phyloP scores from a whole-genome alignment of 257 asterid genomes.

The Sherardia arvensis region DNA sequence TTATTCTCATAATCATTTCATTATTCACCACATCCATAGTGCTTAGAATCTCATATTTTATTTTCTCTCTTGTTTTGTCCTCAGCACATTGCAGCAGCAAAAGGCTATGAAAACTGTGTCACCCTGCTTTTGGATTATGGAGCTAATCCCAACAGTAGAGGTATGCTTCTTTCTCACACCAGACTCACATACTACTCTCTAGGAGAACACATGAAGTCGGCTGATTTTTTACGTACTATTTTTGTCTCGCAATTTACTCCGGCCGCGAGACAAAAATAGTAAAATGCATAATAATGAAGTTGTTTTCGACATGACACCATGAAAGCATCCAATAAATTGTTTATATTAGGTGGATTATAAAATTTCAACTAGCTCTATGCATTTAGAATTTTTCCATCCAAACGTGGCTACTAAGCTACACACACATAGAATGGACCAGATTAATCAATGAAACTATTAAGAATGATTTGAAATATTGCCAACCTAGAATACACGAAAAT shows the following conservation, averaged over 20 bases:
- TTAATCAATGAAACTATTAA: no score
- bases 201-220: no score
- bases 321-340: no score
- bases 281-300: no score
- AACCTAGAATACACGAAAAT: not conserved
- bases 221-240: no score
- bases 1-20: not conserved
- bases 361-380: no score
- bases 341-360: no score
- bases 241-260: no score
- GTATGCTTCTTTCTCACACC: slow-evolving; percentile 21
- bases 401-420: not conserved
- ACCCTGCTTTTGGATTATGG: slow-evolving; percentile 69
- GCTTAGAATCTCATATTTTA: slow-evolving; percentile 4
- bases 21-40: not conserved
- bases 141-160: slow-evolving; percentile 71
- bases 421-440: not conserved
- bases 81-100: slow-evolving; percentile 88
- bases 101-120: slow-evolving; percentile 61
- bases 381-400: no score
- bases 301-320: no score
- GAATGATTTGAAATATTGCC: not conserved
- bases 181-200: no score
- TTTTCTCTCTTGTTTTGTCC: not conserved
- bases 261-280: no score